These are phyloP conservation scores for Rhynchosporium secalis DNA, from an alignment of 2,329 filamentous ascomycete genomes.

Conservation along the genomic window DNA sequence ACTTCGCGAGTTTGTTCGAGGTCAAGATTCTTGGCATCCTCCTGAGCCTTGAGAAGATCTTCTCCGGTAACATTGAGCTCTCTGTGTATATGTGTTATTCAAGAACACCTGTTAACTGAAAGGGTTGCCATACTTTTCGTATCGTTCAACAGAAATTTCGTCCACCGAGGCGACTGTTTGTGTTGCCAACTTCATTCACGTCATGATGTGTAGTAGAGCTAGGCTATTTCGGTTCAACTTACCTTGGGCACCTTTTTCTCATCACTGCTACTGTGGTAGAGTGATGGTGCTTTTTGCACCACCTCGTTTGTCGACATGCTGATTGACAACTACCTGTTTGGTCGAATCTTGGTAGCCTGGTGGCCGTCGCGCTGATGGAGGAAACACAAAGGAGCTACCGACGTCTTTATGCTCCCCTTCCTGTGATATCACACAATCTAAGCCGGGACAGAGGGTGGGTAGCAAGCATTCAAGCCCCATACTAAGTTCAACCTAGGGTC, in stretches of 20 bases:
- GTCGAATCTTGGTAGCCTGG: background rate
- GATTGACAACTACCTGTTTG: background rate
- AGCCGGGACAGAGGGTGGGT: background rate
- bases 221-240: background rate
- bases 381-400: background rate
- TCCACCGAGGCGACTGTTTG: conserved; percentile 6
- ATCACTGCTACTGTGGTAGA: background rate
- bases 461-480: background rate
- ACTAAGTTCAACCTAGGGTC: background rate
- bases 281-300: background rate
- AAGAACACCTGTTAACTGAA: background rate
- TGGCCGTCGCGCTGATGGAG: background rate
- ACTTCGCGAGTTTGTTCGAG: conserved; percentile 45
- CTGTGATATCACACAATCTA: background rate
- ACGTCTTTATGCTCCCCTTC: background rate
- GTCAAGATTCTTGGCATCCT: conserved; percentile 44
- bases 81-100: conserved; percentile 5
- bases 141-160: conserved; percentile 6
- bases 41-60: conserved; percentile 48
- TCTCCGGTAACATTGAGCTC: conserved; percentile 48
- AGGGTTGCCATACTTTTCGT: conserved; percentile 3
- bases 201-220: background rate
- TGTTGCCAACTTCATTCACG: background rate
- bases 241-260: background rate
- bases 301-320: background rate